These are phyloP conservation scores for Pholiota adiposa DNA, from an alignment of 1,284 basidiomycete genomes.

Conservation along the genomic window DNA sequence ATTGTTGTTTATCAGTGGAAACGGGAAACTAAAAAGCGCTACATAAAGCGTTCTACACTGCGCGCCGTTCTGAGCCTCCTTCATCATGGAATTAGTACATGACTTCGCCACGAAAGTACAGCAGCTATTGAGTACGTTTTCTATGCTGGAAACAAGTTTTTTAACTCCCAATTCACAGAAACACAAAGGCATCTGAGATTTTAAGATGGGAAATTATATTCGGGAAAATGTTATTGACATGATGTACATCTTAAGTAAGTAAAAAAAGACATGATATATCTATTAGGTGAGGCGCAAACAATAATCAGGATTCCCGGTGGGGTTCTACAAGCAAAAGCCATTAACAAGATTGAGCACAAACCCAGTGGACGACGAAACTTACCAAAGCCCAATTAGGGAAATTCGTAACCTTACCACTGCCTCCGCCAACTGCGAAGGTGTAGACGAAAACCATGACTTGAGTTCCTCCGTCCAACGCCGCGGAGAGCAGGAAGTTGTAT, in stretches of 20 bases:
- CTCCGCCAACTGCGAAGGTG: conserved; percentile 66
- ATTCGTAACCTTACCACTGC: conserved; percentile 46
- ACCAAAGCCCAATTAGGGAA: conserved; percentile 54
- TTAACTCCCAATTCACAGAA: no score
- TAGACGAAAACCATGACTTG: conserved; percentile 57
- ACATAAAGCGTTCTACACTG: no score
- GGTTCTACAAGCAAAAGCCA: conserved; percentile 28
- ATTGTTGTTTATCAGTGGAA: no score
- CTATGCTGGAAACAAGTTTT: no score
- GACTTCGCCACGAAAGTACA: no score
- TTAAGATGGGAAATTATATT: neutral
- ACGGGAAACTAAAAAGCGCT: no score
- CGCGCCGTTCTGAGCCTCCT: no score
- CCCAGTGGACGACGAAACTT: conserved; percentile 11
- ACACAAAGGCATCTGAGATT: no score
- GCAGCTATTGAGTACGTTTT: no score
- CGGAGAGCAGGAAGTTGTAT: conserved; percentile 61
- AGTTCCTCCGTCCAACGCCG: conserved; percentile 62
- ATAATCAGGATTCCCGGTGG: conserved; percentile 37
- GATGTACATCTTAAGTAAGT: neutral
- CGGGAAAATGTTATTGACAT: neutral
- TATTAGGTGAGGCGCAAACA: conserved; percentile 6
- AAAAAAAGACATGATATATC: conserved; percentile 1
- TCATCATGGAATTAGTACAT: no score
- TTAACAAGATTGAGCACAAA: neutral